Conservation (phyloP, 2,329 filamentous ascomycete species). For the Nannizziopsis barbatae region DNA sequence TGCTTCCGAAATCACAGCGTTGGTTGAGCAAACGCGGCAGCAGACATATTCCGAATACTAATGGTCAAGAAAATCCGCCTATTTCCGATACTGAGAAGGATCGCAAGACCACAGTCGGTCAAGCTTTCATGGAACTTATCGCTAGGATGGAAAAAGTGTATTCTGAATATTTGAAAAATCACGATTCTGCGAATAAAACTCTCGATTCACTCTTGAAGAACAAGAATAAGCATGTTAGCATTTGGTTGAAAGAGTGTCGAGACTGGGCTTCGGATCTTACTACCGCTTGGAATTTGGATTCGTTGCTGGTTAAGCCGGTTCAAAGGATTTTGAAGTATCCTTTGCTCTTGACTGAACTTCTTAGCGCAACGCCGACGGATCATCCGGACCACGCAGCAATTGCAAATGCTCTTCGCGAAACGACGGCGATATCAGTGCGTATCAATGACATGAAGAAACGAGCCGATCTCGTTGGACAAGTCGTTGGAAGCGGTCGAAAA, state of each 20-base stretch:
- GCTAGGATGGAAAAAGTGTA: constrained; percentile 54
- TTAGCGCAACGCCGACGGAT: constrained; percentile 65
- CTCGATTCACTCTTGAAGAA: constrained; percentile 43
- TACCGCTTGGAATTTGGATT: constrained; percentile 86
- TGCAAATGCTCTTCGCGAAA: constrained; percentile 59
- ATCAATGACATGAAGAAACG: constrained; percentile 97
- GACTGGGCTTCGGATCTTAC: constrained; percentile 87
- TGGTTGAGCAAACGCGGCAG: constrained; percentile 44
- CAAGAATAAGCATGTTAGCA: constrained; percentile 48
- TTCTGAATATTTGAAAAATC: constrained; percentile 53
- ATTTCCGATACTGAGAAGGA: constrained; percentile 46
- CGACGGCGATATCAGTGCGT: constrained; percentile 48
- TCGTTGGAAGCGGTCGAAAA: constrained; percentile 59
- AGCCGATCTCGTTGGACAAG: constrained; percentile 81
- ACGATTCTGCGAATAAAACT: constrained; percentile 52
- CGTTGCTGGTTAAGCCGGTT: constrained; percentile 92
- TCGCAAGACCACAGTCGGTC: constrained; percentile 46
- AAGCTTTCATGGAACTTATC: constrained; percentile 47
- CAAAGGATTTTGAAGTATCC: constrained; percentile 92
- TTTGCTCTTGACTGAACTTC: constrained; percentile 66
- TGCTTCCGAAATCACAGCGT: constrained; percentile 47
- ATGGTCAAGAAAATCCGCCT: constrained; percentile 22
- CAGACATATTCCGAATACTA: constrained; percentile 35
- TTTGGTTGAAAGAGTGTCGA: constrained; percentile 91
- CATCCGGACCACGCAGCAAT: constrained; percentile 72